These are phyloP conservation scores for Neonectria punicea DNA, from an alignment of 2,329 filamentous ascomycete genomes.

Conservation along the genomic window DNA sequence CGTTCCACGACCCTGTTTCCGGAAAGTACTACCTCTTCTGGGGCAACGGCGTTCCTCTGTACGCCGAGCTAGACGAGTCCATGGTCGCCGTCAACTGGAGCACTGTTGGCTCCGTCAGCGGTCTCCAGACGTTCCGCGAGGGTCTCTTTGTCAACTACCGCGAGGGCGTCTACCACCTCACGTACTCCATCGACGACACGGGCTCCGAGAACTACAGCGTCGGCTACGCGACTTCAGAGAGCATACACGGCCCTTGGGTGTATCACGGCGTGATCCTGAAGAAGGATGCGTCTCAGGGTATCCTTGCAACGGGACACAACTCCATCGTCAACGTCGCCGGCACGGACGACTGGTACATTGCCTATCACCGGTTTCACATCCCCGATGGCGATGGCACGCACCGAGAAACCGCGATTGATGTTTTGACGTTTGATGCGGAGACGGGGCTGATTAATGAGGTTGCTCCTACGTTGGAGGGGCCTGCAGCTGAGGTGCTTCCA, in stretches of 20 bases:
- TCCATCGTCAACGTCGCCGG: conserved; percentile 58
- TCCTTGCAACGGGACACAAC: conserved; percentile 58
- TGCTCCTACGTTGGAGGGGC: conserved; percentile 36
- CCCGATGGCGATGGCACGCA: conserved; percentile 56
- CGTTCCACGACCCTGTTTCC: conserved; percentile 67
- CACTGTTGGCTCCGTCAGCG: conserved; percentile 47
- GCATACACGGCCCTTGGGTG: conserved; percentile 54
- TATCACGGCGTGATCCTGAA: conserved; percentile 57
- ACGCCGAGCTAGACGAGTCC: conserved; percentile 56
- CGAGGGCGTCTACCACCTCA: conserved; percentile 57
- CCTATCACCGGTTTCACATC: conserved; percentile 59
- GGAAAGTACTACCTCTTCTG: conserved; percentile 71
- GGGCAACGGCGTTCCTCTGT: conserved; percentile 58
- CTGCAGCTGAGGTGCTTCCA: conserved; percentile 13
- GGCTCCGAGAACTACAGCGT: conserved; percentile 57
- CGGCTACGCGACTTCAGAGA: conserved; percentile 56
- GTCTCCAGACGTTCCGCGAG: conserved; percentile 56
- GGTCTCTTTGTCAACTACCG: conserved; percentile 56
- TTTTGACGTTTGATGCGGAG: conserved; percentile 49
- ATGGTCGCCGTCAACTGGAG: conserved; percentile 56
- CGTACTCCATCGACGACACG: conserved; percentile 60
- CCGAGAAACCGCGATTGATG: conserved; percentile 56
- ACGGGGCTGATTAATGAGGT: conserved; percentile 53
- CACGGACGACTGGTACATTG: conserved; percentile 62
- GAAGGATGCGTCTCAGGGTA: conserved; percentile 53